Evolutionary conservation across 495 filamentous ascomycete genomes (phyloP), one percentile per base, ranked within the genome.

Genomic region (Geopyxis carbonaria): DNA sequence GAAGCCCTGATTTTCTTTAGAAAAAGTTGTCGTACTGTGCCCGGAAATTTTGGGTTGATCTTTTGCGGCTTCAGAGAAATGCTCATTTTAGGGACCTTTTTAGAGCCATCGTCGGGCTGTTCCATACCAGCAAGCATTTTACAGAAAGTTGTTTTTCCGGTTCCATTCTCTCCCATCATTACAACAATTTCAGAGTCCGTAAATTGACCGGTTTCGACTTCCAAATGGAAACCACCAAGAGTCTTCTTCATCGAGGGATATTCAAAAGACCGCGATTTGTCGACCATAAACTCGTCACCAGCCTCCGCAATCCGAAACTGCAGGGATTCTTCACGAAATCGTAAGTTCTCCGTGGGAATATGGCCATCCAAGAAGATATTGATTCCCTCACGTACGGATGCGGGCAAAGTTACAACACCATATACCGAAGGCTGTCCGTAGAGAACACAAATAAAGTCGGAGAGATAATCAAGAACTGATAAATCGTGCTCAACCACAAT

Each of bases 61-160:
- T 91, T 97, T 65, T 97, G 89, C 16, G 91, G 89, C 72, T 97
- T 95, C 89, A 95, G 87, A 67, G 76, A 83, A 55, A 97, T 89
- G 66, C 78, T 83, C 85, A 97, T 89, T 45, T 76, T 75, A 9
- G 89, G 89, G 2, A 97, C 69, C 40, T 73, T 75, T 46, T 68
- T 63, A 20, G 27, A 14, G 27, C 51, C 67, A 38, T 72, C 72
- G 47, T 97, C 89, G 24, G 89, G 91, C 60, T 93, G 82, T 54
- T 89, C 69, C 24, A 78, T 81, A 50, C 91, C 91, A 43, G 91
- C 89, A 42, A 97, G 70, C 65, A 97, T 78, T 50, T 71, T 76
- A 66, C 91, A 95, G 75, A 97, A 97, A 11, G 89, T 97, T 2
- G 89, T 95, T 67, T 94, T 91, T 50, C 80, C 78, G 8, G 84